Evolutionary conservation across 345 rosid species (phyloP).

Genomic region (Salix exigua): DNA sequence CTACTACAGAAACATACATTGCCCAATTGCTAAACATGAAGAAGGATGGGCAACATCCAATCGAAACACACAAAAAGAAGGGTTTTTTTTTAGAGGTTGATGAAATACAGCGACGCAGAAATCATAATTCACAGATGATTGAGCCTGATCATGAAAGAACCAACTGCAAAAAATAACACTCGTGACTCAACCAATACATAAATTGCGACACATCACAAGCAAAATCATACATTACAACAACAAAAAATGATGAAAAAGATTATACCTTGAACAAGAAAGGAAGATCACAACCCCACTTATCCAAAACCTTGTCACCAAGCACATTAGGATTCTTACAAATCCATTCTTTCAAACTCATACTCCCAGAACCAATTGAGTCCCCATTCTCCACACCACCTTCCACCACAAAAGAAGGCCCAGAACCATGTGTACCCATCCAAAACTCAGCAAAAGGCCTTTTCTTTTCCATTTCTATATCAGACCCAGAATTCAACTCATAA

Average conservation of each 20-base stretch:
- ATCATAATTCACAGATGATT: neutral
- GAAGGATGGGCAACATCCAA: neutral
- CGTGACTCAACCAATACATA: neutral
- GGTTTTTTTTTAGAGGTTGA: neutral
- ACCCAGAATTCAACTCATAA: slow-evolving; percentile 51
- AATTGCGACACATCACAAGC: neutral
- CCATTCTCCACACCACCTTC: slow-evolving; percentile 34
- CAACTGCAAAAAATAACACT: neutral
- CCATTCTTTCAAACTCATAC: slow-evolving; percentile 63
- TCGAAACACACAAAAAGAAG: neutral
- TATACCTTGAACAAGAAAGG: slow-evolving; percentile 93
- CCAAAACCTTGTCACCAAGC: slow-evolving; percentile 69
- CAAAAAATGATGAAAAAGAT: neutral
- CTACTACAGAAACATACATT: neutral
- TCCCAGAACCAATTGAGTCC: slow-evolving; percentile 11
- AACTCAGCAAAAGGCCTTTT: slow-evolving; percentile 68
- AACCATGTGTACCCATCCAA: slow-evolving; percentile 87
- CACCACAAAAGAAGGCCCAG: slow-evolving; percentile 73
- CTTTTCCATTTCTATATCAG: slow-evolving; percentile 23
- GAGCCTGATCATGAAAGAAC: neutral
- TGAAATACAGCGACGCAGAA: neutral
- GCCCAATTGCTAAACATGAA: neutral
- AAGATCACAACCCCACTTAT: slow-evolving; percentile 93
- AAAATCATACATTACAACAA: neutral
- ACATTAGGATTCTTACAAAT: slow-evolving; percentile 59